A percentile compares a stretch with the other conserved stretches of the same genome.
phyloP scores from a whole-genome alignment of 768 basidiomycete species.

The Hebeloma cylindrosporum region DNA sequence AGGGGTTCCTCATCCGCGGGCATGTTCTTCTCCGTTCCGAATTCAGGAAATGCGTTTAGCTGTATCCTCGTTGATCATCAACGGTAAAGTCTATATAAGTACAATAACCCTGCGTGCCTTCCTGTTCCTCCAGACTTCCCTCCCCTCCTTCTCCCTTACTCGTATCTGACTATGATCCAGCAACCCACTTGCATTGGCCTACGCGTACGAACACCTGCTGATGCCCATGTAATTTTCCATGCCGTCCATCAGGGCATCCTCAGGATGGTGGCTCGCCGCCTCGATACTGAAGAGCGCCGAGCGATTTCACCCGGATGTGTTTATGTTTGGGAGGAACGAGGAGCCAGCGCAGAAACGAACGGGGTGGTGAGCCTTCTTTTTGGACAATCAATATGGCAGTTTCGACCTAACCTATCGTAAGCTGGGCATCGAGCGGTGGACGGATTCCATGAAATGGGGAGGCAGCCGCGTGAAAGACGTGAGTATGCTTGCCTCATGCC shows the following conservation, averaged over 20 bases:
- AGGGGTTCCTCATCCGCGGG: too few species aligned
- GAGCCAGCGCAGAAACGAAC: constrained; percentile 61
- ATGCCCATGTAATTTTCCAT: constrained; percentile 76
- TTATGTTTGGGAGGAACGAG: constrained; percentile 84
- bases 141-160: constrained; percentile 1
- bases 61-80: constrained; percentile 8
- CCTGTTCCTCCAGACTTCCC: background rate
- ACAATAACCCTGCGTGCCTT: background rate
- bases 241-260: constrained; percentile 58
- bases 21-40: too few species aligned
- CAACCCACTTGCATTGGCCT: constrained; percentile 65
- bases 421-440: constrained; percentile 82
- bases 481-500: constrained; percentile 27
- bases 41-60: too few species aligned
- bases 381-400: constrained; percentile 3
- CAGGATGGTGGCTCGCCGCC: constrained; percentile 67
- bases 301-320: constrained; percentile 70
- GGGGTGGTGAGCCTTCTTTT: constrained; percentile 49
- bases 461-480: constrained; percentile 78
- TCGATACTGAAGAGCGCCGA: constrained; percentile 76
- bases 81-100: constrained; percentile 5
- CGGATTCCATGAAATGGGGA: constrained; percentile 78
- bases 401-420: constrained; percentile 26
- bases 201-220: constrained; percentile 61
- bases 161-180: constrained; percentile 47